Evolutionary conservation across 805 yeast species (phyloP), one percentile per base, ranked within the genome.

Genomic region (Yamadazyma phyllophila): DNA sequence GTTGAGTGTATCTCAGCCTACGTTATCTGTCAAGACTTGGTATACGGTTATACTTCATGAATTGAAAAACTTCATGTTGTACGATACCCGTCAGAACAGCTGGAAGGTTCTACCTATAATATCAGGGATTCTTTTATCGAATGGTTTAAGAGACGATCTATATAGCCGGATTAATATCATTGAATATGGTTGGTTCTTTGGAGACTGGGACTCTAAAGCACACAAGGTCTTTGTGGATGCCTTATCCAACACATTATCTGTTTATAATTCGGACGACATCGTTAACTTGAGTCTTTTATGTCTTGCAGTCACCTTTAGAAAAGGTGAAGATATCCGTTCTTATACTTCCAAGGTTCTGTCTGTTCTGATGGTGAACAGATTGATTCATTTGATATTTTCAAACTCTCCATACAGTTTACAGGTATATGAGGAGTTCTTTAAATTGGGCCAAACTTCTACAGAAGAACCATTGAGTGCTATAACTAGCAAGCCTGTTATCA

Each of bases 41-140:
- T 78, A 77, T 55, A 52, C 57, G 4, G 61, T 69, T 1, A 33
- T 76, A 3, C 41, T 60, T 14, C 62, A 59, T 13, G 78, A 72
- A 35, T 56, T 58, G 54, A 52, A 43, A 35, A 64, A 61, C 54
- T 72, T 62, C 53, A 67, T 52, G 12, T 43, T 38, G 8, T 66
- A 38, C 54, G 54, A 65, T 49, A 71, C 62, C 0, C 24, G 41
- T 2, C 52, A 41, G 2, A 70, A 67, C 47, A 56, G 67, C 46
- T 74, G 81, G 80, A 77, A 74, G 54, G 68, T 68, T 1, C 49
- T 76, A 15, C 81, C 83, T 0, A 58, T 78, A 1, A 55, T 76
- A 7, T 54, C 77, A 0, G 84, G 84, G 0, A 57, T 78, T 13
- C 47, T 65, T 3, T 52, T 74, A 3, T 65, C 80, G 2, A 63